Base-by-base conservation (phyloP, 2,329 filamentous ascomycete species). In the Phialocephala sp. region DNA sequence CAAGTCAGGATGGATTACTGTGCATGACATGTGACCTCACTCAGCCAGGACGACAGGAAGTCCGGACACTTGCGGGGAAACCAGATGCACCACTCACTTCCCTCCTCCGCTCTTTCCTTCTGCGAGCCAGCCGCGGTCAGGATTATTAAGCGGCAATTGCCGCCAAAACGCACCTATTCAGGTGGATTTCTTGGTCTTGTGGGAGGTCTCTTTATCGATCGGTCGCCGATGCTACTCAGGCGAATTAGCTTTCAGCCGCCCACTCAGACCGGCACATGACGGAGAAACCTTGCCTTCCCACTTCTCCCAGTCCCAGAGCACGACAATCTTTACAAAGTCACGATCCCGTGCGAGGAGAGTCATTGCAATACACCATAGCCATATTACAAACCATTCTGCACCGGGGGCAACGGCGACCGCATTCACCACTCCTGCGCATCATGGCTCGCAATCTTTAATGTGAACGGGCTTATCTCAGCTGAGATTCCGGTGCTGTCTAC, bases 381-480 rank as follows among this genome's bases (percentile, higher is more conserved):
- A n/a, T 27, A 54, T 54, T 54, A 54, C 50, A 54, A 54, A 54
- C 24, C 50, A 54, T 9, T 54, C 27, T 14, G 12, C 27, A 35
- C 43, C 11, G 22, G 22, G 14, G 22, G 27, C 47, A 20, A 54
- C 11, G 50, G 37, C 37, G 37, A 14, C 15, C 50, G 50, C 55
- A 57, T 39, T 57, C 55, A 57, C 55, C 20, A 15, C 18, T 39
- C 18, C 35, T 57, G 60, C 59, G 59, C 58, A 65, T 11, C 3
- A 62, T 62, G 59, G 32, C 54, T 59, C 41, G 32, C 37, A 22
- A 62, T 35, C 56, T 59, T 39, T 37, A 41, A 58, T 63, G 54
- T 27, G 61, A 41, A 52, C 22, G 35, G 58, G 59, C 64, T 66
- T 63, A 66, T 66, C 64, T 66, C 64, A 66, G 64, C 64, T 62